phyloP scores from a whole-genome alignment of 768 basidiomycete genomes.

The Lyophyllum atratum region DNA sequence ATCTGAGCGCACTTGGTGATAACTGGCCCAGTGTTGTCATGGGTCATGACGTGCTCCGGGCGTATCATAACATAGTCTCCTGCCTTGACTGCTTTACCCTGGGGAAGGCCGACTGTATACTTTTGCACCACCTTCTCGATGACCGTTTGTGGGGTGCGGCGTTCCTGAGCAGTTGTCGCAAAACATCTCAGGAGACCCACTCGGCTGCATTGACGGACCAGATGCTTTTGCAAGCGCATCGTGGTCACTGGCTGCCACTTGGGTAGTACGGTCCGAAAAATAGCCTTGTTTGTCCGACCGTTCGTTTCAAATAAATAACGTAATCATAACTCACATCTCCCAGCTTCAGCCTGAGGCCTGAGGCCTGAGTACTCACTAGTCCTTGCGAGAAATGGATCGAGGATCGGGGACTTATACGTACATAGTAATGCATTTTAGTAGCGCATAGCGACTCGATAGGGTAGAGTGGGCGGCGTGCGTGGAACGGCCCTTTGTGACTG shows the following conservation, averaged over 20 bases:
- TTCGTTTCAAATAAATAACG: too few relatives aligned
- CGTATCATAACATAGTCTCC: conserved; percentile 99
- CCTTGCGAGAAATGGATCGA: too few relatives aligned
- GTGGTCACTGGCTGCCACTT: neutral
- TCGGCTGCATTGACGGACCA: conserved; percentile 10
- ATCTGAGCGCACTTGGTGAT: conserved; percentile 81
- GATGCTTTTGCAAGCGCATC: conserved; percentile 21
- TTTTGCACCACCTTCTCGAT: conserved; percentile 98
- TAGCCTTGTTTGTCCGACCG: too few relatives aligned
- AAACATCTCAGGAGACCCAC: conserved; percentile 20
- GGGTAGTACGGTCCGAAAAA: too few relatives aligned
- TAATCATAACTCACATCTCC: too few relatives aligned
- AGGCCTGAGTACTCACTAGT: too few relatives aligned
- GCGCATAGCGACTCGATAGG: too few relatives aligned
- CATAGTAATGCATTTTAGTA: too few relatives aligned
- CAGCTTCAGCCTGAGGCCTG: too few relatives aligned
- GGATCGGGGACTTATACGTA: too few relatives aligned
- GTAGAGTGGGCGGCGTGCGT: too few relatives aligned
- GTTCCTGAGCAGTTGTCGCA: conserved; percentile 27
- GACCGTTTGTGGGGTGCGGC: conserved; percentile 72
- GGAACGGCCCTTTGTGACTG: too few relatives aligned
- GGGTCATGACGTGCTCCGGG: conserved; percentile 98
- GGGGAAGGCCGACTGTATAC: conserved; percentile 88
- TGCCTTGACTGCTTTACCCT: conserved; percentile 79
- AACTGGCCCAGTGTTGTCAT: conserved; percentile 98